phyloP scores from a whole-genome alignment of 2,329 filamentous ascomycete genomes.

The Huntiella bhutanensis region DNA sequence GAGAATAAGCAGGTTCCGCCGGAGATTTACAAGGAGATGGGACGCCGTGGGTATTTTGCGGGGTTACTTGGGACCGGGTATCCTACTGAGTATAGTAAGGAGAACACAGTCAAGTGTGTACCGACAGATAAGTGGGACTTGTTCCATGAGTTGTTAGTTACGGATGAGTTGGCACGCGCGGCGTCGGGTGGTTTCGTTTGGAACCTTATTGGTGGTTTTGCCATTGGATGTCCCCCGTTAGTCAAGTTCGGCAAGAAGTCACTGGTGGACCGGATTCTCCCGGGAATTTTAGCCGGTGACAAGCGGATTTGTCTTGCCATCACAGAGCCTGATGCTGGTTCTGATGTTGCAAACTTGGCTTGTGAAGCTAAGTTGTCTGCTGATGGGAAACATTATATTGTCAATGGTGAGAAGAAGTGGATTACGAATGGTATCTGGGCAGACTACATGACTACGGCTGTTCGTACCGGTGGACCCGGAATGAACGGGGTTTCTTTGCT shows the following conservation, averaged over 20 bases:
- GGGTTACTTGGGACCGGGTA: slow-evolving; percentile 74
- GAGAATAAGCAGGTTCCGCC: slow-evolving; percentile 81
- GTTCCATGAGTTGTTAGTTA: slow-evolving; percentile 93
- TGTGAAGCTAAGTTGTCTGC: slow-evolving; percentile 90
- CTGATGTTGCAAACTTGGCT: slow-evolving; percentile 83
- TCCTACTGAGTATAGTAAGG: slow-evolving; percentile 53
- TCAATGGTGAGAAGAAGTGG: slow-evolving; percentile 99
- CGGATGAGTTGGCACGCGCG: slow-evolving; percentile 77
- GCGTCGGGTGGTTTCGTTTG: slow-evolving; percentile 89
- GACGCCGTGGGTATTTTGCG: slow-evolving; percentile 79
- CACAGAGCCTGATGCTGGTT: slow-evolving; percentile 88
- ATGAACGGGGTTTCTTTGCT: slow-evolving; percentile 88
- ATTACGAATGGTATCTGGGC: slow-evolving; percentile 95
- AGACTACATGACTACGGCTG: slow-evolving; percentile 95
- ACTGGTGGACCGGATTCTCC: slow-evolving; percentile 71
- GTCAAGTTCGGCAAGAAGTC: slow-evolving; percentile 80
- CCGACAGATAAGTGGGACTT: slow-evolving; percentile 84
- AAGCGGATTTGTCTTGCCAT: slow-evolving; percentile 97
- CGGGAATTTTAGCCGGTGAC: slow-evolving; percentile 73
- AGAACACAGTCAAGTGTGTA: slow-evolving; percentile 55
- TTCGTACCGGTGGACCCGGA: slow-evolving; percentile 69
- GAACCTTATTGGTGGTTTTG: slow-evolving; percentile 93
- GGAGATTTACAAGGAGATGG: slow-evolving; percentile 88
- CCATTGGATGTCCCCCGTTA: slow-evolving; percentile 80
- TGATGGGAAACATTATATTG: slow-evolving; percentile 97